Base-by-base conservation (phyloP, 2,329 filamentous ascomycete genomes). In the Colletotrichum tropicale region DNA sequence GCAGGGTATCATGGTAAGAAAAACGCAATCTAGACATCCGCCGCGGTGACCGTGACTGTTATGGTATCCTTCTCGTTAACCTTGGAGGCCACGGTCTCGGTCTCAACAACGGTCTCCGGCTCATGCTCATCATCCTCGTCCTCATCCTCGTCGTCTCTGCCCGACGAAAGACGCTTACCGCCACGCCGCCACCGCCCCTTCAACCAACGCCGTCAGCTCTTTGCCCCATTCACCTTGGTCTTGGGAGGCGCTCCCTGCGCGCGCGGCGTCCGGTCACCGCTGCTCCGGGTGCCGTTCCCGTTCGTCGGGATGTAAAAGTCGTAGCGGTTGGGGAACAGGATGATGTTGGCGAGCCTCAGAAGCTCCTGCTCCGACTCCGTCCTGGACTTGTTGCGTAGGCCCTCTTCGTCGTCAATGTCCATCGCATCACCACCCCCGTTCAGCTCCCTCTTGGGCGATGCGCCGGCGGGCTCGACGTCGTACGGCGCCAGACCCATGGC, bases 401-500 rank as follows among this genome's bases (percentile, higher is more conserved):
- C 78, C 36, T 80, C 80, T 10, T 71, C 74, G 55, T 78, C 78
- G 24, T 83, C 83, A 8, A 80, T 77, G 18, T 82, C 80, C 65
- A 78, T 81, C 18, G 79, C 78, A 24, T 82, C 75, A 18, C 43
- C 43, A 13, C 43, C n/a, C 79, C 64, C 70, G 65, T 77, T 74
- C 6, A 72, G 36, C 15, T 73, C 48, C 13, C 36, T 16, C 62
- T 78, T 67, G 21, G 76, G 69, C 52, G 80, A 80, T 66, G 79
- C 82, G 69, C 81, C 81, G 30, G 84, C 80, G 66, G 84, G 76
- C 77, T 86, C 82, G 6, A 86, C 78, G 62, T 84, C 86, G 86
- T 89, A 91, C 5, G 88, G 88, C 48, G 86, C 86, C 2, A 92
- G 83, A 0, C 90, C 90, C 90, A 92, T 92, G n/a, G 90, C 89